A percentile compares a stretch with the other conserved stretches of the same genome.
phyloP scores from a whole-genome alignment of 176 grass and related monocot genomes.

The Lolium rigidum region DNA sequence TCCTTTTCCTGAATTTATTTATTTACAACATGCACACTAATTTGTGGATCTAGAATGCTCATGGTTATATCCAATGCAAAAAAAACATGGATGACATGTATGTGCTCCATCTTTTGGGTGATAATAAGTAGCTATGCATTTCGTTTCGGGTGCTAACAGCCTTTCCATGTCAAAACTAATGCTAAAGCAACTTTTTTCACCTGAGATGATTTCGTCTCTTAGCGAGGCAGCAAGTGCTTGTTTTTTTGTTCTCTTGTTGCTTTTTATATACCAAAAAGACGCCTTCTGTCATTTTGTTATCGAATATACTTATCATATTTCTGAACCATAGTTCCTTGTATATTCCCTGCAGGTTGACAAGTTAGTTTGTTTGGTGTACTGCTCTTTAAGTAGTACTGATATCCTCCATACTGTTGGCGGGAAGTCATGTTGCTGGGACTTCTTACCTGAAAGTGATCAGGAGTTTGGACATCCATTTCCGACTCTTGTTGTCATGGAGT shows the following conservation, averaged over 20 bases:
- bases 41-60: conserved; percentile 17
- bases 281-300: neutral
- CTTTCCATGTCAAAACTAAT: neutral
- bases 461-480: conserved; percentile 19
- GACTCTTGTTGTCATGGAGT: conserved; percentile 67
- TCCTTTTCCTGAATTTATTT: no score
- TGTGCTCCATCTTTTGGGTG: neutral
- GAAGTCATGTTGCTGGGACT: conserved; percentile 10
- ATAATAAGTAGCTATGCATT: neutral
- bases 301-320: neutral
- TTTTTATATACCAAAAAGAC: neutral
- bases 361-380: neutral
- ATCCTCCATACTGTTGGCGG: neutral
- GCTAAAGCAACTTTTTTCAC: conserved; percentile 17
- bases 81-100: neutral
- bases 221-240: neutral
- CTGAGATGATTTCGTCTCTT: conserved; percentile 19
- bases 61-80: neutral
- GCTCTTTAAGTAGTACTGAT: conserved; percentile 12
- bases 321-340: conserved; percentile 20
- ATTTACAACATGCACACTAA: neutral
- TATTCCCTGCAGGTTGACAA: conserved; percentile 38
- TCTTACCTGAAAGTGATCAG: neutral
- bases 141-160: neutral
- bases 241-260: conserved; percentile 24